Evolutionary conservation across 257 asterid genomes (phyloP).

Genomic region (Knoxia roxburghii): DNA sequence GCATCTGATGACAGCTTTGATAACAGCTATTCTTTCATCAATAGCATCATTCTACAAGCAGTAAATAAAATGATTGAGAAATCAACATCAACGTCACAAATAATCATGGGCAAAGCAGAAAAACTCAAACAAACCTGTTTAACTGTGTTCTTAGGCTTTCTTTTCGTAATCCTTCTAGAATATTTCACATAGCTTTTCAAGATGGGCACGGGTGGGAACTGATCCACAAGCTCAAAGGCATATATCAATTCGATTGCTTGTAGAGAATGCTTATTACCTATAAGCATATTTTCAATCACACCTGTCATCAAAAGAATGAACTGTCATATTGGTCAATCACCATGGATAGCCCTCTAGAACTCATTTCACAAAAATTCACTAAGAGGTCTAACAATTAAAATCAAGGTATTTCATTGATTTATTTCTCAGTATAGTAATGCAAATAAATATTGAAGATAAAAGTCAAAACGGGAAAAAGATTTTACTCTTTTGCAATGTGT

Average conservation of each 20-base stretch:
- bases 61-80: background rate
- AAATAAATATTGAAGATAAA: too few species aligned
- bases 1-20: conserved; percentile 20
- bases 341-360: background rate
- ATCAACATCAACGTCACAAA: background rate
- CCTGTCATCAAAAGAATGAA: conserved; percentile 11
- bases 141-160: background rate
- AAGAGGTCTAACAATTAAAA: background rate
- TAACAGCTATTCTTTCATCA: conserved; percentile 16
- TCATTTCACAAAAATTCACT: background rate
- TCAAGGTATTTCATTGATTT: background rate
- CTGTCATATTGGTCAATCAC: background rate
- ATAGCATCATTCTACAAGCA: conserved; percentile 17
- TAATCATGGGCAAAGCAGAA: conserved; percentile 6
- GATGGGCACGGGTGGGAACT: conserved; percentile 20
- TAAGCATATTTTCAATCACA: conserved; percentile 16
- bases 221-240: conserved; percentile 22
- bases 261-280: conserved; percentile 4
- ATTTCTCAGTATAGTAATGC: too few species aligned
- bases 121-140: conserved; percentile 16
- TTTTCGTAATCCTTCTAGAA: background rate
- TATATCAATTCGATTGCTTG: conserved; percentile 17
- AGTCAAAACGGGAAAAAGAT: too few species aligned
- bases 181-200: conserved; percentile 14
- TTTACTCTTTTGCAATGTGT: too few species aligned